Evolutionary conservation across 371 early-diverging fungal species (phyloP).

Genomic region (Parasitella parasitica): DNA sequence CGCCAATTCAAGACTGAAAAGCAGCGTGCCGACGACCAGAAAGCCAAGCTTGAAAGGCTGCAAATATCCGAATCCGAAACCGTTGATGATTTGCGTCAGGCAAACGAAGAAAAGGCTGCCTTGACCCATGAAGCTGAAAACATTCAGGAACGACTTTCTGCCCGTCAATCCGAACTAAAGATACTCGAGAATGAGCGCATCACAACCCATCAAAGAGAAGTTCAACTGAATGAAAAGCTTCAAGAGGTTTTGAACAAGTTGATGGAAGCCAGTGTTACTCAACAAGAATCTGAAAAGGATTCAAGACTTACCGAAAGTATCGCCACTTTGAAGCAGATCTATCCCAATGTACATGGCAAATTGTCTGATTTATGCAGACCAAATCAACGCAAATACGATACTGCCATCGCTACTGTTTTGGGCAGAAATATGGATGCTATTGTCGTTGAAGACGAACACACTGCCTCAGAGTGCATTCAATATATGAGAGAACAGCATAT

Average conservation of each 20-base stretch:
- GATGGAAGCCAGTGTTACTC: conserved; percentile 78
- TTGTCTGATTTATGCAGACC: conserved; percentile 91
- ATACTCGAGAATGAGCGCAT: conserved; percentile 47
- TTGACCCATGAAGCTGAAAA: conserved; percentile 25
- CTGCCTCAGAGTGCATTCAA: conserved; percentile 82
- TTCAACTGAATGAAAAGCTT: conserved; percentile 82
- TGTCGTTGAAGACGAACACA: conserved; percentile 75
- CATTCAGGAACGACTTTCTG: conserved; percentile 30
- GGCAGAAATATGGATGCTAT: conserved; percentile 82
- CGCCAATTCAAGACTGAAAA: conserved; percentile 65
- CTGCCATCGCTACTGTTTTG: conserved; percentile 77
- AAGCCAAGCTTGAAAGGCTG: conserved; percentile 59
- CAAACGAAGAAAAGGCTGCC: conserved; percentile 26
- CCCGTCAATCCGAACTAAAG: conserved; percentile 34
- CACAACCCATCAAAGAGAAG: conserved; percentile 53
- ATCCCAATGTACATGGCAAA: conserved; percentile 87
- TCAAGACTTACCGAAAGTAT: conserved; percentile 74
- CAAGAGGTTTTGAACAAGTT: conserved; percentile 71
- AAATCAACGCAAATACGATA: conserved; percentile 90
- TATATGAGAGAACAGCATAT: conserved; percentile 93
- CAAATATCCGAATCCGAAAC: conserved; percentile 40
- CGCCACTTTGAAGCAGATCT: conserved; percentile 80
- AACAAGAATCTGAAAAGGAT: conserved; percentile 82
- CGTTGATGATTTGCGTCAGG: conserved; percentile 27
- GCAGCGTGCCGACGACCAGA: conserved; percentile 59